Conservation (phyloP, 352 stramenopile species). For the Globisporangium polare region DNA sequence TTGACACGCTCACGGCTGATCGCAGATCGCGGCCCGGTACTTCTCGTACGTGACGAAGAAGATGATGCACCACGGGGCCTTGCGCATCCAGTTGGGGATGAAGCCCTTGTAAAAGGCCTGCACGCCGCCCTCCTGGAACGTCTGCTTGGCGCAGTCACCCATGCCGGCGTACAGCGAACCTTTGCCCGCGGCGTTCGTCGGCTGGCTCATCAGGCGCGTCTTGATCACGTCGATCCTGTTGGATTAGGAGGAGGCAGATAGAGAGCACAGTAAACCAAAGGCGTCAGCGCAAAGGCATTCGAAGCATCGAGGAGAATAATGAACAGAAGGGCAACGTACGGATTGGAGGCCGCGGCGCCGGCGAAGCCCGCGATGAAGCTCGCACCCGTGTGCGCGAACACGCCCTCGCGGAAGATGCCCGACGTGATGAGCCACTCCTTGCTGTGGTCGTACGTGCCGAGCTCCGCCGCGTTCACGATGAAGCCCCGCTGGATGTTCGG, state of each 20-base stretch:
- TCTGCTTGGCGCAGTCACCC: slow-evolving; percentile 64
- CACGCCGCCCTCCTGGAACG: slow-evolving; percentile 58
- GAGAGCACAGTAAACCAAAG: background rate
- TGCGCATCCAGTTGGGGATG: slow-evolving; percentile 85
- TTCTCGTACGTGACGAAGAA: slow-evolving; percentile 89
- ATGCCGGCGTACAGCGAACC: slow-evolving; percentile 68
- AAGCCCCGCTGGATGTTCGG: slow-evolving; percentile 86
- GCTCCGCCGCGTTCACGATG: slow-evolving; percentile 82
- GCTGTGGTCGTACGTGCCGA: slow-evolving; percentile 86
- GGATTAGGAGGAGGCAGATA: background rate
- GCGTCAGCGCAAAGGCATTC: too few species aligned
- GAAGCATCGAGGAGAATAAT: too few species aligned
- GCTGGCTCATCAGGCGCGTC: slow-evolving; percentile 79
- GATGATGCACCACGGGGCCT: slow-evolving; percentile 81
- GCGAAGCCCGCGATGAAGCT: slow-evolving; percentile 78
- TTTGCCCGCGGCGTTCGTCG: slow-evolving; percentile 46
- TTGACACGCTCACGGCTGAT: slow-evolving; percentile 19
- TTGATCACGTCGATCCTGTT: slow-evolving; percentile 82
- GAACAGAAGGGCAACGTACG: slow-evolving; percentile 25
- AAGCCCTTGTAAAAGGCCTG: slow-evolving; percentile 85
- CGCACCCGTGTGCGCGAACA: slow-evolving; percentile 67
- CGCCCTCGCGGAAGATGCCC: slow-evolving; percentile 51
- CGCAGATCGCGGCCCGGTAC: slow-evolving; percentile 44
- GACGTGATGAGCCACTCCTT: slow-evolving; percentile 73
- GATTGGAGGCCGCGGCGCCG: slow-evolving; percentile 66